Base-by-base conservation (phyloP, 495 filamentous ascomycete species). In the Aspergillus baeticus region DNA sequence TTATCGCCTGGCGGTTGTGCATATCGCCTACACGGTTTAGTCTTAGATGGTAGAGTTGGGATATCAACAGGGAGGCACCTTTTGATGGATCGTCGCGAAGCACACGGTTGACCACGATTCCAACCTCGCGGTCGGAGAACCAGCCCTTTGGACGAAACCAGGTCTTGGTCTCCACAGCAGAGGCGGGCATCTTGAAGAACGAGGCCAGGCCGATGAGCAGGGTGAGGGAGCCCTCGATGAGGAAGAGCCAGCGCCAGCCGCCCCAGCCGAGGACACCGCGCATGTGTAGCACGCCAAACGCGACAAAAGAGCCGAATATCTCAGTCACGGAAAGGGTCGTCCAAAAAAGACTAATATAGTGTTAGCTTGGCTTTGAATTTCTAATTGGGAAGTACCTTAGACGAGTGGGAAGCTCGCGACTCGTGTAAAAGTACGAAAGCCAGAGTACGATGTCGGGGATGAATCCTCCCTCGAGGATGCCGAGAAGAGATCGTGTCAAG, bases 391-490 rank as follows among this genome's bases (percentile, higher is more conserved):
- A n/a, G 34, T 85, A 70, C 82, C 51, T 54, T 15, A 54, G 17
- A 0, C 51, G 39, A 6, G 51, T 54, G 5, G 51, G 51, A 10
- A 54, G 74, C 60, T 87, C 86, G 23, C 78, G 73, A 46, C 77
- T 76, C 1, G 51, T 87, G 62, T 84, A 88, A 60, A 87, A 90
- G 65, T 90, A 90, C 1, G 83, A 85, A 3, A 90, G 73, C 64
- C 87, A 90, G 1, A 90, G 67, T 14, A 84, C 61, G 11, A 71
- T 67, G 51, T 73, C 70, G 0, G 72, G 70, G 31, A 75, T 75
- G 39, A 88, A 90, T 0, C 86, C 87, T 21, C 87, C 87, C 68
- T 72, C 85, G 4, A 91, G 70, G 5, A 88, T 67, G n/a, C 85
- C 87, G 5, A 91, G 71, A 14, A 91, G 61, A 4, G 80, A 72